Percentiles rank a stretch among this genome's conserved stretches.
phyloP scores from a whole-genome alignment of 2,329 filamentous ascomycete species.

The Exophiala lecanii-corni region DNA sequence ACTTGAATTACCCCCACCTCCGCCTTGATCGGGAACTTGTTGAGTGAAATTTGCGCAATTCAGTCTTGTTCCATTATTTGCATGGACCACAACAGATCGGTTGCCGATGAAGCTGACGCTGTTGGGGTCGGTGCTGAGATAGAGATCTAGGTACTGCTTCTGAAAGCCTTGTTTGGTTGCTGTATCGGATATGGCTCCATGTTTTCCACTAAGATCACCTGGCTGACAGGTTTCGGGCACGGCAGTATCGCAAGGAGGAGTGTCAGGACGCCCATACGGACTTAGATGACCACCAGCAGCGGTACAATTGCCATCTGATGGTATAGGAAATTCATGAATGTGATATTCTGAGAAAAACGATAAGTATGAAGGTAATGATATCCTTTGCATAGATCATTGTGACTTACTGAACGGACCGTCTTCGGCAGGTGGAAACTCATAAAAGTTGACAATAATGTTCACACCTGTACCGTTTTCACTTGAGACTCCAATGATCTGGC shows the following conservation, averaged over 20 bases:
- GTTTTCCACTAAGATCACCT: slow-evolving; percentile 72
- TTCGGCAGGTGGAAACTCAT: slow-evolving; percentile 51
- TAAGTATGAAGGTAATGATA: neutral
- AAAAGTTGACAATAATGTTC: slow-evolving; percentile 51
- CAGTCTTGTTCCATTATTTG: slow-evolving; percentile 49
- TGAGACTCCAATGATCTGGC: slow-evolving; percentile 47
- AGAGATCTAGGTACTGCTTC: slow-evolving; percentile 44
- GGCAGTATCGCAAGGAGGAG: slow-evolving; percentile 54
- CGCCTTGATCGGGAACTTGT: slow-evolving; percentile 5
- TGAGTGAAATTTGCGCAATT: slow-evolving; percentile 53
- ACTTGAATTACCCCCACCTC: neutral
- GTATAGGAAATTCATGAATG: slow-evolving; percentile 62
- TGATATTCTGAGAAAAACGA: slow-evolving; percentile 58
- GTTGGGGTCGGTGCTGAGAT: slow-evolving; percentile 41
- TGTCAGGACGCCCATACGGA: slow-evolving; percentile 61
- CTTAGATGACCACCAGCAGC: slow-evolving; percentile 64
- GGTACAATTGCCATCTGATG: slow-evolving; percentile 66
- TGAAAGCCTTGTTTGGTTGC: slow-evolving; percentile 29
- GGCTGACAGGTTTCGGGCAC: slow-evolving; percentile 65
- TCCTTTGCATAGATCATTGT: too few relatives aligned
- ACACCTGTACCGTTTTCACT: slow-evolving; percentile 52
- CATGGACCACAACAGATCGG: slow-evolving; percentile 52
- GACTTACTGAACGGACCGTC: slow-evolving; percentile 58
- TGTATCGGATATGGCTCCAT: slow-evolving; percentile 57
- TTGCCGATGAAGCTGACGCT: slow-evolving; percentile 50